phyloP scores from a whole-genome alignment of 768 basidiomycete genomes.

The Vararia minispora region DNA sequence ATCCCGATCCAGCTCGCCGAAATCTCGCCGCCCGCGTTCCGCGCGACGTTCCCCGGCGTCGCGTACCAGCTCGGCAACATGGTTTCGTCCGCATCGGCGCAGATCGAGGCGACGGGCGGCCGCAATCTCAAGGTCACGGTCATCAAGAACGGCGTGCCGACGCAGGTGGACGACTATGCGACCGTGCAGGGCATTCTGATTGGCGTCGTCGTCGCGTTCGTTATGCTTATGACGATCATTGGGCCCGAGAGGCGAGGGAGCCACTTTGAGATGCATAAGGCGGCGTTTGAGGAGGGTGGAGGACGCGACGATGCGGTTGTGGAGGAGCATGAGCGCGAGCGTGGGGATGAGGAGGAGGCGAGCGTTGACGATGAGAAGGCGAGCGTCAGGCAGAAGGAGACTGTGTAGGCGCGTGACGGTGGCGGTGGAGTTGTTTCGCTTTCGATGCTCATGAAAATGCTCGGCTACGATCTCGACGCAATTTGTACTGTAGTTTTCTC shows the following conservation, averaged over 20 bases:
- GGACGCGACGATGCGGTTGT: slow-evolving; percentile 35
- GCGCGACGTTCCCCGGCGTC: slow-evolving; percentile 34
- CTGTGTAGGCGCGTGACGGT: too few species aligned
- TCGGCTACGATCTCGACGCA: too few species aligned
- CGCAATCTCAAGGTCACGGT: slow-evolving; percentile 27
- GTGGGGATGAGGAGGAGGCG: too few species aligned
- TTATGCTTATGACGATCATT: slow-evolving; percentile 3
- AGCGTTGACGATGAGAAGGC: too few species aligned
- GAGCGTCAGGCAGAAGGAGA: too few species aligned
- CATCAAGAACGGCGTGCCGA: slow-evolving; percentile 12
- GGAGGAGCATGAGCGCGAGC: slow-evolving; percentile 13
- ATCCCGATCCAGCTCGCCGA: slow-evolving; percentile 35
- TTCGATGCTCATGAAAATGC: too few species aligned
- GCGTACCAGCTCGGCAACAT: slow-evolving; percentile 36
- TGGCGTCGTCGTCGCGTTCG: slow-evolving; percentile 6
- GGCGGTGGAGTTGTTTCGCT: too few species aligned
- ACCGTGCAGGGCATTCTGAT: slow-evolving; percentile 8
- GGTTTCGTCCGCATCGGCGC: slow-evolving; percentile 33
- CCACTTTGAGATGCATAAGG: slow-evolving; percentile 76
- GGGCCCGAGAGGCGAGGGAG: slow-evolving; percentile 2
- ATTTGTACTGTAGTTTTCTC: too few species aligned
- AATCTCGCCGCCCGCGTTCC: slow-evolving; percentile 36
- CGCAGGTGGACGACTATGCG: neutral
- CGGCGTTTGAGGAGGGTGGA: slow-evolving; percentile 70
- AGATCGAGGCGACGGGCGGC: slow-evolving; percentile 39